Base-by-base conservation (phyloP, 2,329 filamentous ascomycete species). In the Exophiala sp. region DNA sequence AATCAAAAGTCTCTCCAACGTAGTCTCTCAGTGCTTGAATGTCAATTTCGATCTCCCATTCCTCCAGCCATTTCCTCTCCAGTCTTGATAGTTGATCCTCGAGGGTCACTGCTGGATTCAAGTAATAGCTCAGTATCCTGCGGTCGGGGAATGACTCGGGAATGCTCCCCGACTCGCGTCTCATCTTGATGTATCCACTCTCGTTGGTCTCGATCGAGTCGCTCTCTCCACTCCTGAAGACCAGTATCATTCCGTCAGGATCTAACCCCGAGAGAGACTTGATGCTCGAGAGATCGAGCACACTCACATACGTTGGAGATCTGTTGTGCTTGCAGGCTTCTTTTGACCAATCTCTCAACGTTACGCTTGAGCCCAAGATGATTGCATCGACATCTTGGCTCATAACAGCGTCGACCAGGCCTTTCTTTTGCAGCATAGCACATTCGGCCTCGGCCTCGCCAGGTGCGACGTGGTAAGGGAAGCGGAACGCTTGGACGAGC, bases 401-500 rank as follows among this genome's bases (percentile, higher is more conserved):
- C 60, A 98, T 74, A 1, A 97, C 93, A 0, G 88, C 91, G 66
- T 98, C 93, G 1, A 95, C 90, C 7, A 95, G 73, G 0, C 88
- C 89, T 39, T 83, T 78, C 52, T 78, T 76, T 63, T 98, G 90
- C 2, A 98, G 69, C 13, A 93, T 70, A 0, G 93, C 93, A 59
- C 93, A 98, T 69, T 98, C 93, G 1, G 93, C 93, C 66, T 98
- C 93, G 2, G 91, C 93, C 65, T 98, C 93, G 8, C 93, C 93
- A 0, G 91, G 93, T 4, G 93, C 93, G 62, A 88, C 81, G 66
- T 97, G 89, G 42, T 80, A 79, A 1, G 82, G 79, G 63, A 95
- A 94, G 1, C 86, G 89, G 66, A 97, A 96, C 1, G 93, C 73
- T 43, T 83, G 82, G 40, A 97, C 81, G 3, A 97, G 70, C 41